Evolutionary conservation across 176 grass and related monocot genomes (phyloP).

Genomic region (Zea luxurians): DNA sequence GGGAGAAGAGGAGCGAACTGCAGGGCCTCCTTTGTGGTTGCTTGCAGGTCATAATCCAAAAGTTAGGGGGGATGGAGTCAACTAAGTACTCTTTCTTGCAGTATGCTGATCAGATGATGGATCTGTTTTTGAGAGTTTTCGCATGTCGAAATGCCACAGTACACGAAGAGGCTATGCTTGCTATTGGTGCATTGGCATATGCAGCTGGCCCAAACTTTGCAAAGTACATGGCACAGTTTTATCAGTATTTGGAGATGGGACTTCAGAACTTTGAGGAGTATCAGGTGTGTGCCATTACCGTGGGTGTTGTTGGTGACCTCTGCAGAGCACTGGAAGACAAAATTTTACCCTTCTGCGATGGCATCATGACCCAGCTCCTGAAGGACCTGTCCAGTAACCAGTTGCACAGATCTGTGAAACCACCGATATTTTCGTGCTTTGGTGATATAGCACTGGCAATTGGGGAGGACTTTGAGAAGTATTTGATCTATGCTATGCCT

Average conservation of each 20-base stretch:
- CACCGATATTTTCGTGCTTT: slow-evolving; percentile 83
- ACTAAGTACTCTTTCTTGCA: slow-evolving; percentile 83
- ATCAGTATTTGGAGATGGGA: slow-evolving; percentile 90
- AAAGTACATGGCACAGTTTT: slow-evolving; percentile 88
- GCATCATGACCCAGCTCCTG: slow-evolving; percentile 86
- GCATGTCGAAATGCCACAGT: slow-evolving; percentile 76
- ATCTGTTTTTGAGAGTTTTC: slow-evolving; percentile 82
- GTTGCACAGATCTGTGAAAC: slow-evolving; percentile 79
- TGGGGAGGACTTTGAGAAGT: slow-evolving; percentile 88
- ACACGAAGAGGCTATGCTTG: slow-evolving; percentile 89
- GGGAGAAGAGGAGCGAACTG: slow-evolving; percentile 77
- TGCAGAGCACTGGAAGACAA: slow-evolving; percentile 85
- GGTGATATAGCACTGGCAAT: slow-evolving; percentile 87
- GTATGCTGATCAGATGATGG: slow-evolving; percentile 84
- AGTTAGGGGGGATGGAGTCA: slow-evolving; percentile 66
- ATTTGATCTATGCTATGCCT: slow-evolving; percentile 89
- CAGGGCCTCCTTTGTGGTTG: slow-evolving; percentile 83
- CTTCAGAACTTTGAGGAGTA: slow-evolving; percentile 30
- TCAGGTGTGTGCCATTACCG: slow-evolving; percentile 84
- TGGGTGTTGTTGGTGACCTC: slow-evolving; percentile 83
- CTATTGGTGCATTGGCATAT: slow-evolving; percentile 91
- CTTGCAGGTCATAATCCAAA: slow-evolving; percentile 87
- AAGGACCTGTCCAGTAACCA: slow-evolving; percentile 79
- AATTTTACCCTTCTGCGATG: slow-evolving; percentile 76
- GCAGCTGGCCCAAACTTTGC: slow-evolving; percentile 66